These are phyloP conservation scores for Pouteria glomerata DNA, from an alignment of 148 eudicot genomes.

Conservation along the genomic window DNA sequence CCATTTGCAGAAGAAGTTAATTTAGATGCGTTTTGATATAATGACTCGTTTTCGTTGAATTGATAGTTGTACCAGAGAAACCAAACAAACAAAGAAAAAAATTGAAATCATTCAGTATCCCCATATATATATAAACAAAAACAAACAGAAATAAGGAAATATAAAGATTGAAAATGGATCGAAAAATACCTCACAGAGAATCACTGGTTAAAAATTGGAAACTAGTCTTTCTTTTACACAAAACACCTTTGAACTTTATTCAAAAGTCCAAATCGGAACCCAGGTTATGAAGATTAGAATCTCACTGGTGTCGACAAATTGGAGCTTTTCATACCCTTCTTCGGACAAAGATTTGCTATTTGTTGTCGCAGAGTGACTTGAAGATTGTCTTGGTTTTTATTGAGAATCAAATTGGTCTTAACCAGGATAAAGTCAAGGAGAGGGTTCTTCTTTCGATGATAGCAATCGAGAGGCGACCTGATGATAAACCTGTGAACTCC, in stretches of 20 bases:
- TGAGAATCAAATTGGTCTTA: constrained; percentile 68
- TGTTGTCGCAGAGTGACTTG: constrained; percentile 91
- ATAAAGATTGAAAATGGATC: too few relatives aligned
- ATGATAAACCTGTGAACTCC: constrained; percentile 59
- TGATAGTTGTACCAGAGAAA: too few relatives aligned
- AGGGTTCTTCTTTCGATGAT: constrained; percentile 49
- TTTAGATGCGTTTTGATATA: too few relatives aligned
- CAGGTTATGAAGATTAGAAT: constrained; percentile 71
- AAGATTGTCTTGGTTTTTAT: constrained; percentile 67
- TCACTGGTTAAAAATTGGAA: too few relatives aligned
- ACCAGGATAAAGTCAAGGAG: constrained; percentile 70
- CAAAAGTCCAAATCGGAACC: constrained; percentile 74
- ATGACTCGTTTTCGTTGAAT: too few relatives aligned
- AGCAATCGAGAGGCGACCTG: constrained; percentile 51
- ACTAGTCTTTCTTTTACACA: too few relatives aligned
- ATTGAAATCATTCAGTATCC: too few relatives aligned
- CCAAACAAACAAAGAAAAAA: too few relatives aligned
- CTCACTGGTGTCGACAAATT: constrained; percentile 23
- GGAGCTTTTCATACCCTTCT: constrained; percentile 49
- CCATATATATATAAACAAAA: too few relatives aligned
- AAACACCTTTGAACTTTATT: constrained; percentile 64
- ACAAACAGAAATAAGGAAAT: too few relatives aligned
- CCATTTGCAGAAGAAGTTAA: too few relatives aligned
- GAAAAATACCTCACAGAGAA: too few relatives aligned
- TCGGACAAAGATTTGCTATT: constrained; percentile 92